Evolutionary conservation across 495 filamentous ascomycete genomes (phyloP).

Genomic region (Arthonia radiata): DNA sequence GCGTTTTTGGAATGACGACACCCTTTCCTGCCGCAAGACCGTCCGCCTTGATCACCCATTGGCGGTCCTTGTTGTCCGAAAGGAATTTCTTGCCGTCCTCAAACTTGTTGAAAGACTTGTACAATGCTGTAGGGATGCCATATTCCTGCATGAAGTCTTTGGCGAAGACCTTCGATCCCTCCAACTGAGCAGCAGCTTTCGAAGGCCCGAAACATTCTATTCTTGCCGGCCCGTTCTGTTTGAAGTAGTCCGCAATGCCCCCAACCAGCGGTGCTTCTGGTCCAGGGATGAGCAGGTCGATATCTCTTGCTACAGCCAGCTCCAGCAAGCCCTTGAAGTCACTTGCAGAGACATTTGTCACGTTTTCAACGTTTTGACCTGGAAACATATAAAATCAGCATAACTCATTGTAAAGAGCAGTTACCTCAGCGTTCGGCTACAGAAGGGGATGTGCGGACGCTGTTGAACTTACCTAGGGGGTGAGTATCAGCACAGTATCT

Average conservation of each 20-base stretch:
- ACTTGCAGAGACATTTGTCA: constrained; percentile 41
- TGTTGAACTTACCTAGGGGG: too few species aligned
- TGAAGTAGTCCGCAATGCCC: constrained; percentile 65
- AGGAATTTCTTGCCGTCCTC: constrained; percentile 52
- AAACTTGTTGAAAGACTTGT: constrained; percentile 70
- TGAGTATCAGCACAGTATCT: too few species aligned
- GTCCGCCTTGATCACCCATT: constrained; percentile 71
- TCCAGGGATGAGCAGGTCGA: constrained; percentile 77
- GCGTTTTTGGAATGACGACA: constrained; percentile 59
- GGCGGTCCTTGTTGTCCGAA: constrained; percentile 37
- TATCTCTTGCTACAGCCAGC: constrained; percentile 40
- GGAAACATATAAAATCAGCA: too few species aligned
- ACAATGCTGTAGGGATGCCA: constrained; percentile 71
- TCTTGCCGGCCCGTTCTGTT: constrained; percentile 20
- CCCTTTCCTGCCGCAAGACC: constrained; percentile 82
- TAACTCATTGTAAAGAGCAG: too few species aligned
- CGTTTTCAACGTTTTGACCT: constrained; percentile 41
- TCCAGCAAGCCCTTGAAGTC: constrained; percentile 56
- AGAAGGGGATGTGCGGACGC: too few species aligned
- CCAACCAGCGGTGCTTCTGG: constrained; percentile 88
- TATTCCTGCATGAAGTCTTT: constrained; percentile 96
- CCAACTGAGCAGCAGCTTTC: constrained; percentile 66
- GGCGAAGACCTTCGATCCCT: constrained; percentile 87
- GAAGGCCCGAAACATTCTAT: constrained; percentile 76
- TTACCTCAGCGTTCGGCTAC: too few species aligned